Percentiles rank a stretch among this genome's conserved stretches.
Conservation (phyloP, 2,329 filamentous ascomycete species). For the Aspergillus melleus region DNA sequence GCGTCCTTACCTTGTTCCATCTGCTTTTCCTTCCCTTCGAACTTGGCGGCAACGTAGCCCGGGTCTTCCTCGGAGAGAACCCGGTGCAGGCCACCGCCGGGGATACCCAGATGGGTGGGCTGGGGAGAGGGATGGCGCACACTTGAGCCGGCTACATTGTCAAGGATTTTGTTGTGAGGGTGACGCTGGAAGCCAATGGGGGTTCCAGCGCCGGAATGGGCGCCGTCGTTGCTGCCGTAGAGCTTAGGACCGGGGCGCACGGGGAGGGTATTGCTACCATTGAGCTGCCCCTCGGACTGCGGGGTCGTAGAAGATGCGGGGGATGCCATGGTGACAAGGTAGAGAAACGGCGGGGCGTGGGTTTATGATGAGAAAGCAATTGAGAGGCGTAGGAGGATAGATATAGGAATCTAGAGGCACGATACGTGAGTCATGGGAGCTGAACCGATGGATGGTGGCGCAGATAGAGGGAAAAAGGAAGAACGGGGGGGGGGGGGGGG, state of each 20-base stretch:
- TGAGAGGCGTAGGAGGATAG: neutral
- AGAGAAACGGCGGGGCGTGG: neutral
- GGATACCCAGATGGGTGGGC: constrained; percentile 79
- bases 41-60: constrained; percentile 92
- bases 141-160: constrained; percentile 53
- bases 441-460: neutral
- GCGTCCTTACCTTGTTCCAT: constrained; percentile 70
- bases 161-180: constrained; percentile 58
- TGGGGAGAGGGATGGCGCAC: constrained; percentile 78
- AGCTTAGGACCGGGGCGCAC: constrained; percentile 33
- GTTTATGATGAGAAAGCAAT: neutral
- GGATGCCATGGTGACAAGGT: constrained; percentile 29
- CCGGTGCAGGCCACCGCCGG: constrained; percentile 61
- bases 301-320: constrained; percentile 28
- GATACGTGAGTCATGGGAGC: neutral
- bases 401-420: neutral
- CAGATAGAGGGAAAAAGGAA: neutral
- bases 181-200: constrained; percentile 45
- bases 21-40: constrained; percentile 88
- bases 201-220: constrained; percentile 39
- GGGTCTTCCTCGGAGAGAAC: constrained; percentile 85
- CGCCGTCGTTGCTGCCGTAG: constrained; percentile 32
- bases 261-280: constrained; percentile 29
- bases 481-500: neutral
- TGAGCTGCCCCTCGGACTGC: constrained; percentile 26